Base-by-base conservation (phyloP, 257 asterid species). In the Solanum bukasovii region DNA sequence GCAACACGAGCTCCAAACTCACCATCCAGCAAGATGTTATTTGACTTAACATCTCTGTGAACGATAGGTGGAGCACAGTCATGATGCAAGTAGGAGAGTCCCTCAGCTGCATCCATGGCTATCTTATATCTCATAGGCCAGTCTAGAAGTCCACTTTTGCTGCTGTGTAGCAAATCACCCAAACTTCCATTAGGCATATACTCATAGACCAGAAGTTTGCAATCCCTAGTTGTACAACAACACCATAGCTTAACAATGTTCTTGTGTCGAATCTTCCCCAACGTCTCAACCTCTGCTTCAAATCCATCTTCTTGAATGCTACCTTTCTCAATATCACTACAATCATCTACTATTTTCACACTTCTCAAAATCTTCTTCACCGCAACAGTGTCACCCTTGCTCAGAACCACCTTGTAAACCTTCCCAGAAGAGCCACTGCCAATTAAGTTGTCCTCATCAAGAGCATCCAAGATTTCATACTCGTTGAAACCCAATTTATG, bases 141-240 rank as follows among this genome's bases (percentile, higher is more conserved):
- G 83, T 95, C 98, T 77, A 97, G 89, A 87, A 95, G 88, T 23
- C 96, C 95, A 6, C 98, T 90, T 84, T 97, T 97, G 16, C 91
- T 94, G 92, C 98, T 94, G 90, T 93, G 98, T 27, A 97, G 98
- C 88, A 96, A 84, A 92, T 97, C 99, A 9, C 98, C 97, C 25
- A 97, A 90, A 81, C 99, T 96, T 3, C 99, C 99, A 73, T 97
- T 97, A 35, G 98, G 97, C 99, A 97, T 97, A 89, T 94, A 96
- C 94, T 97, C 99, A 21, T 97, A 97, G 13, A 97, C 98, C 93
- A 97, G 79, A 59, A 97, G 98, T 89, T 94, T 96, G 91, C 98
- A 94, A 83, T 94, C 98, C 89, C 93, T 89, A 0, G 98, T 91
- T 2, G 93, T 89, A 40, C 98, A 96, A 87, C 98, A 94, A 70